Conservation (phyloP, 768 basidiomycete species). For the Termitomyces heimii region DNA sequence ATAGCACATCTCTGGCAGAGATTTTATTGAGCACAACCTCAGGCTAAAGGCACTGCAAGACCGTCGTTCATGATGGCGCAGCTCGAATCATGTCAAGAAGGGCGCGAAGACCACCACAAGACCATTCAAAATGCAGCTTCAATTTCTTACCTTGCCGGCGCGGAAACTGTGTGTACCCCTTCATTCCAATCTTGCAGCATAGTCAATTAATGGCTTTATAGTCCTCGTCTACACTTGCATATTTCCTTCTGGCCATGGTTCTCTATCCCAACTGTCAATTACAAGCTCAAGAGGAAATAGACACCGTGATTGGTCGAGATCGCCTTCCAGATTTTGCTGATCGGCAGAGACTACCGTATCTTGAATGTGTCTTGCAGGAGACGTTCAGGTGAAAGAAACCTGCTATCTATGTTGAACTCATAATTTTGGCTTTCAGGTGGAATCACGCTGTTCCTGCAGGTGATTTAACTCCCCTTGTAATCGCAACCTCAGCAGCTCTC, state of each 20-base stretch:
- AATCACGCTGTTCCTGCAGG: constrained; percentile 17
- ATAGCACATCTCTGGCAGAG: neutral
- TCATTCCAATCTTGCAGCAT: neutral
- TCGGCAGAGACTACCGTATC: constrained; percentile 14
- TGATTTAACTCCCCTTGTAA: neutral
- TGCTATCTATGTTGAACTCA: neutral
- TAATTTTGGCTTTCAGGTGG: constrained; percentile 9
- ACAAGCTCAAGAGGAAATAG: constrained; percentile 34
- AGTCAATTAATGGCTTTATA: neutral
- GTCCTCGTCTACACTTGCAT: constrained; percentile 21
- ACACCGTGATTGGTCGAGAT: constrained; percentile 23
- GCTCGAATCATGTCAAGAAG: neutral
- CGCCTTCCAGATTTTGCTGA: constrained; percentile 27
- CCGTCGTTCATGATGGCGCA: neutral
- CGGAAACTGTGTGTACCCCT: constrained; percentile 25
- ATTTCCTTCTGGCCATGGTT: constrained; percentile 34
- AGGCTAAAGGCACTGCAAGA: neutral
- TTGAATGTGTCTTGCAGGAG: constrained; percentile 28
- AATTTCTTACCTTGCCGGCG: constrained; percentile 21
- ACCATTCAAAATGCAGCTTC: constrained; percentile 13
- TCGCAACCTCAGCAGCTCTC: neutral
- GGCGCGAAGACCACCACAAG: neutral
- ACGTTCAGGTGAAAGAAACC: constrained; percentile 5
- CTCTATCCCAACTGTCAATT: constrained; percentile 27
- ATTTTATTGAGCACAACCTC: neutral